Percentiles rank a stretch among this genome's conserved stretches.
These are phyloP conservation scores for Trichosporon sp. DNA, from an alignment of 1,284 basidiomycete species.

Conservation along the genomic window DNA sequence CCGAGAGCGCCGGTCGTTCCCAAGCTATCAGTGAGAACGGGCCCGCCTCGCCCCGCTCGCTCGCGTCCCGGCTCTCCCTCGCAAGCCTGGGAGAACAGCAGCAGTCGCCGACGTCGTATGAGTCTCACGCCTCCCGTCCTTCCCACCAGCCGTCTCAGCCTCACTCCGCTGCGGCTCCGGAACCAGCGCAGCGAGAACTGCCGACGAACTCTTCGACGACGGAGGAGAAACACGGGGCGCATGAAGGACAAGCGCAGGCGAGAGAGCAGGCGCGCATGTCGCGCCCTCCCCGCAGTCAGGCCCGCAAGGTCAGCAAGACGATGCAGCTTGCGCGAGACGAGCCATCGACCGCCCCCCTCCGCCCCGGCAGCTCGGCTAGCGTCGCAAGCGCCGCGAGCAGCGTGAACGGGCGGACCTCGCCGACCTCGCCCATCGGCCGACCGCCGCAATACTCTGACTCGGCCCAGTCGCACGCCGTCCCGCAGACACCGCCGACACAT, in stretches of 20 bases:
- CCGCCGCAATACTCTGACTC: not conserved
- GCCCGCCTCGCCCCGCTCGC: not conserved
- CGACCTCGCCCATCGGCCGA: too few relatives aligned
- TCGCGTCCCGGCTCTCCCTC: not conserved
- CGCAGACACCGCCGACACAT: not conserved
- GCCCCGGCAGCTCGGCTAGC: not conserved
- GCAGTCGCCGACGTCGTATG: not conserved
- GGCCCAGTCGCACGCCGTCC: too few relatives aligned
- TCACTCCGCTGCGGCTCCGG: not conserved
- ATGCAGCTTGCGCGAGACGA: not conserved
- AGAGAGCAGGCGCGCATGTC: not conserved
- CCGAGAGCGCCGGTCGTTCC: not conserved
- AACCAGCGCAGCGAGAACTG: not conserved
- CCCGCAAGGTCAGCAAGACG: slow-evolving; percentile 1
- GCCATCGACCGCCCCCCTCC: not conserved
- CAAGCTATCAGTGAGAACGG: not conserved
- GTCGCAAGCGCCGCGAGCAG: not conserved
- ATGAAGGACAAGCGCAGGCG: not conserved
- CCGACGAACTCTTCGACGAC: too few relatives aligned
- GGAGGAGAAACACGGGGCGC: not conserved
- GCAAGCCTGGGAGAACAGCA: not conserved
- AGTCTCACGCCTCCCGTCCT: not conserved
- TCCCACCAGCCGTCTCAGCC: not conserved
- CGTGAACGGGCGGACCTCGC: not conserved
- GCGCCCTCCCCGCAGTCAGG: slow-evolving; percentile 6